Evolutionary conservation across 2,329 filamentous ascomycete species (phyloP).

Genomic region (Cadophora sp.): DNA sequence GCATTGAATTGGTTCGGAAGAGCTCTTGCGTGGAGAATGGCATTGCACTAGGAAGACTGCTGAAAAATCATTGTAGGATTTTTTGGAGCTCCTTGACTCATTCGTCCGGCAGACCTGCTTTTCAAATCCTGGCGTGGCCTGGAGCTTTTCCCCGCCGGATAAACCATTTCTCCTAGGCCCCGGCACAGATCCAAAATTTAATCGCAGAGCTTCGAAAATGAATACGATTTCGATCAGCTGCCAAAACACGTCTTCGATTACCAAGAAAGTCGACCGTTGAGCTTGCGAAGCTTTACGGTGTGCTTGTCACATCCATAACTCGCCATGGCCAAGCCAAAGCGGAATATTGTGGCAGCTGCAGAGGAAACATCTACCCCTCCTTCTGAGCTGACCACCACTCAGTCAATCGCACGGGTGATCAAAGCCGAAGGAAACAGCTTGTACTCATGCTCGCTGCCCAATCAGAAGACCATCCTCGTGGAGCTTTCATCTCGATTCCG

Average conservation of each 20-base stretch:
- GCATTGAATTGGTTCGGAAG: conserved; percentile 1
- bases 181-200: conserved; percentile 7
- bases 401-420: conserved; percentile 75
- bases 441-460: conserved; percentile 78
- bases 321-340: conserved; percentile 75
- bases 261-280: not conserved
- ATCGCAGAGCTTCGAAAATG: not conserved
- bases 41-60: conserved; percentile 5
- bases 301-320: not conserved
- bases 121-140: too few relatives aligned
- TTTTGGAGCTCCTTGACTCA: conserved; percentile 5
- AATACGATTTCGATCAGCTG: not conserved
- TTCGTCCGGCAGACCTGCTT: conserved; percentile 3
- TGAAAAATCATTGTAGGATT: not conserved
- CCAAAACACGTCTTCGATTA: not conserved
- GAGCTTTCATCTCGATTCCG: conserved; percentile 87
- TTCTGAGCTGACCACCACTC: conserved; percentile 64
- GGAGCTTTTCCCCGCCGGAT: conserved; percentile 2
- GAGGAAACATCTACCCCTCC: conserved; percentile 71
- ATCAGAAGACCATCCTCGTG: conserved; percentile 70
- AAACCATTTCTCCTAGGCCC: conserved; percentile 9
- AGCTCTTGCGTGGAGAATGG: not conserved
- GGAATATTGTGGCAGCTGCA: conserved; percentile 78
- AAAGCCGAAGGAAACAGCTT: conserved; percentile 89
- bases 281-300: not conserved